phyloP scores from a whole-genome alignment of 352 stramenopile genomes.

The Phytophthora litchii region DNA sequence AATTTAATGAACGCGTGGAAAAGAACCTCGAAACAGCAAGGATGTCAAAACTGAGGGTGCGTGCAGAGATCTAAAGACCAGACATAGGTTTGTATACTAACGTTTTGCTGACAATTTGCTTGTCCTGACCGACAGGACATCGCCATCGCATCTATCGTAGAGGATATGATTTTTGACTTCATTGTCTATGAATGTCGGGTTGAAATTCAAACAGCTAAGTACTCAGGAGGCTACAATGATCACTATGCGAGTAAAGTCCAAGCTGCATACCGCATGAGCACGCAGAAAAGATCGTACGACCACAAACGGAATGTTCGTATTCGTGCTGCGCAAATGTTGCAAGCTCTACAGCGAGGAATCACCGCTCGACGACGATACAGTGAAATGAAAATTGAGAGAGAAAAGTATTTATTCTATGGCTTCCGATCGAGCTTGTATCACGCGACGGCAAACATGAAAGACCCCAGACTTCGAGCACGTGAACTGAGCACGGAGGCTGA shows the following conservation, averaged over 20 bases:
- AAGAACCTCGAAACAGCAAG: slow-evolving; percentile 45
- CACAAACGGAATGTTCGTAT: slow-evolving; percentile 50
- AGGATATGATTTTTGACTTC: slow-evolving; percentile 66
- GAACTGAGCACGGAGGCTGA: slow-evolving; percentile 49
- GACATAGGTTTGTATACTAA: background rate
- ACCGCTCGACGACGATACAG: slow-evolving; percentile 53
- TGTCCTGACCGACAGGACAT: slow-evolving; percentile 41
- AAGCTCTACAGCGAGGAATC: slow-evolving; percentile 74
- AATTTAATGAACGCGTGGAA: slow-evolving; percentile 30
- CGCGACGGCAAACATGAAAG: slow-evolving; percentile 40
- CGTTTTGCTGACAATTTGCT: slow-evolving; percentile 1
- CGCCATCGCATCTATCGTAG: slow-evolving; percentile 51
- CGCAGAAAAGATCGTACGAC: slow-evolving; percentile 58
- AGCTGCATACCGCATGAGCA: slow-evolving; percentile 72
- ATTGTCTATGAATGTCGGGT: slow-evolving; percentile 63
- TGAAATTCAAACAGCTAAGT: slow-evolving; percentile 58
- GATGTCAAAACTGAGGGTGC: slow-evolving; percentile 43
- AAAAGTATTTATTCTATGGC: slow-evolving; percentile 63
- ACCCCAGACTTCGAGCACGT: slow-evolving; percentile 44
- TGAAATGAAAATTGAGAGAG: slow-evolving; percentile 64
- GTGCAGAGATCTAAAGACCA: background rate
- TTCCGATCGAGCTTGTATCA: slow-evolving; percentile 69
- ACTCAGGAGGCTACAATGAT: slow-evolving; percentile 63
- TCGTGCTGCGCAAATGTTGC: slow-evolving; percentile 62
- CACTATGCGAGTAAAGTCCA: slow-evolving; percentile 79